A percentile compares a stretch with the other conserved stretches of the same genome.
Evolutionary conservation across 306 rosid species (phyloP).

Genomic region (Ziziphus jujuba): DNA sequence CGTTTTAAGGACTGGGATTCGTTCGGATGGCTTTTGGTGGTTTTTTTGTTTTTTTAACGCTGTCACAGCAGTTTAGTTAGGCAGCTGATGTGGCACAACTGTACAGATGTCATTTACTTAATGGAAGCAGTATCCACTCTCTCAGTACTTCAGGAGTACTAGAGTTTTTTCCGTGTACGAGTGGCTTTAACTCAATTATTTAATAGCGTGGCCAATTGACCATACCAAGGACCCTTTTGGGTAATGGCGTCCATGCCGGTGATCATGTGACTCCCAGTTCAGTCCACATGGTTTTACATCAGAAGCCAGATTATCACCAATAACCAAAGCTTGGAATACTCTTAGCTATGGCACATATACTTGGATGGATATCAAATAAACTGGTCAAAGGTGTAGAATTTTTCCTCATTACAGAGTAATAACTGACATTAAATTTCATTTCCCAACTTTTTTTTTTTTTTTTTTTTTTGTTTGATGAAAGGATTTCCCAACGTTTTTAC

Average conservation of each 20-base stretch:
- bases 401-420: not conserved
- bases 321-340: not conserved
- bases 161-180: no score
- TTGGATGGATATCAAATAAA: not conserved
- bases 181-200: not conserved
- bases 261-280: constrained; percentile 18
- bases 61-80: no score
- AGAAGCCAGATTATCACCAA: not conserved
- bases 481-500: no score
- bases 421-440: not conserved
- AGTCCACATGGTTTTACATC: constrained; percentile 12
- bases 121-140: no score
- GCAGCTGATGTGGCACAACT: no score
- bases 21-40: no score
- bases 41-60: no score
- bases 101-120: no score
- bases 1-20: no score
- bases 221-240: not conserved
- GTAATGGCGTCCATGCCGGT: constrained; percentile 7
- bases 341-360: not conserved
- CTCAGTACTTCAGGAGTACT: no score
- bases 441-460: no score
- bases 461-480: no score
- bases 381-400: not conserved
- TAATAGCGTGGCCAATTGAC: not conserved